phyloP scores from a whole-genome alignment of 225 moss, liverwort and hornwort species.

The Bryoerythrophyllum caledonicum region DNA sequence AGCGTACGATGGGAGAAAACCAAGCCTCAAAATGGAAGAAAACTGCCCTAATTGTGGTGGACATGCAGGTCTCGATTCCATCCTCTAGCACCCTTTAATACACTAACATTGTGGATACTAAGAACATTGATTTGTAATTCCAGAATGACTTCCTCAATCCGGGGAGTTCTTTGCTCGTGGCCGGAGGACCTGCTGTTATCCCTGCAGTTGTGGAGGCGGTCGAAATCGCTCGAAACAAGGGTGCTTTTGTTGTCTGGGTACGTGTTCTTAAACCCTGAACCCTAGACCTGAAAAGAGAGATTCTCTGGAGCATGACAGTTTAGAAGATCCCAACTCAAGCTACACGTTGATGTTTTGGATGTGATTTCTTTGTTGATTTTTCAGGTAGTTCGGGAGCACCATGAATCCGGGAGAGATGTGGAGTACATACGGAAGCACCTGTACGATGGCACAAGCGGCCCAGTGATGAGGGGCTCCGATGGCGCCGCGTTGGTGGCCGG shows the following conservation, averaged over 20 bases:
- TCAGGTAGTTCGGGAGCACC: constrained; percentile 85
- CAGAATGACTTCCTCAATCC: constrained; percentile 88
- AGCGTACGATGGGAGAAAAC: constrained; percentile 35
- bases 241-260: constrained; percentile 91
- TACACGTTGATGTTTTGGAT: background rate
- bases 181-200: constrained; percentile 71
- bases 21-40: constrained; percentile 63
- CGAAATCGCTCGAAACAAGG: constrained; percentile 68
- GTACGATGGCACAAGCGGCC: constrained; percentile 75
- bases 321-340: background rate
- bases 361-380: background rate
- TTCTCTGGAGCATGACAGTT: no score
- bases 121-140: constrained; percentile 13
- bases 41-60: constrained; percentile 82
- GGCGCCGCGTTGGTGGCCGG: constrained; percentile 73
- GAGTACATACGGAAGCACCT: constrained; percentile 79
- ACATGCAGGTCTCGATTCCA: constrained; percentile 75
- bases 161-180: constrained; percentile 65
- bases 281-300: background rate
- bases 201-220: constrained; percentile 74
- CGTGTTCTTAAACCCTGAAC: background rate
- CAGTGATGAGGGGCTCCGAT: constrained; percentile 63
- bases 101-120: background rate
- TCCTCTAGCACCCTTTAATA: constrained; percentile 1
- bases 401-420: constrained; percentile 87